phyloP scores from a whole-genome alignment of 139 green algal genomes.

The Picochlorum sp. region DNA sequence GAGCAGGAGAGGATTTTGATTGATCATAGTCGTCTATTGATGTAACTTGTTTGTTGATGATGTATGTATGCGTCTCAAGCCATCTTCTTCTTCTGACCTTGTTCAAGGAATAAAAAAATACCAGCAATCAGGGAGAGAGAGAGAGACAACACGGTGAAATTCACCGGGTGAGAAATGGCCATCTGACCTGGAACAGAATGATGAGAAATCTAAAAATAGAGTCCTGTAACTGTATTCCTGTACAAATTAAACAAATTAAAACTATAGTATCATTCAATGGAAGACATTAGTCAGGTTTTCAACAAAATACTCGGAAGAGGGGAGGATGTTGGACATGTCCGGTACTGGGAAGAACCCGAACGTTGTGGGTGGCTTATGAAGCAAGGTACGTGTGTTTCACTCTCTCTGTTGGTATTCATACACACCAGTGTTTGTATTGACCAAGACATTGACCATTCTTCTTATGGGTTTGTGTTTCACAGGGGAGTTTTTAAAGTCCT shows the following conservation, averaged over 20 bases:
- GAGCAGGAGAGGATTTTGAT: neutral
- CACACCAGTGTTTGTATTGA: neutral
- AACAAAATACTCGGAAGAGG: conserved; percentile 38
- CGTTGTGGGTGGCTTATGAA: conserved; percentile 86
- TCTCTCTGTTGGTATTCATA: conserved; percentile 13
- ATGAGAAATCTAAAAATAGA: neutral
- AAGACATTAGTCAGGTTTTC: conserved; percentile 24
- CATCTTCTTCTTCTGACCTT: too few species aligned
- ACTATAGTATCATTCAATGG: neutral
- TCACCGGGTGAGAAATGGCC: too few species aligned
- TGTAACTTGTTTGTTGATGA: too few species aligned
- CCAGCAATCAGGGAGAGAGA: too few species aligned
- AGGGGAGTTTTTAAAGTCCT: conserved; percentile 96
- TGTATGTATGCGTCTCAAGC: too few species aligned
- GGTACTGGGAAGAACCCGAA: conserved; percentile 84
- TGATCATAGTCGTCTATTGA: neutral
- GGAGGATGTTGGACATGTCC: conserved; percentile 45
- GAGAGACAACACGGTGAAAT: neutral
- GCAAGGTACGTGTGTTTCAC: conserved; percentile 59
- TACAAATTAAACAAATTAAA: conserved; percentile 4
- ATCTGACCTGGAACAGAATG: neutral
- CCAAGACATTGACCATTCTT: neutral
- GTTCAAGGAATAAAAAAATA: too few species aligned
- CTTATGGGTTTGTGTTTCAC: neutral
- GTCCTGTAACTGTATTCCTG: neutral